Base-by-base conservation (phyloP, 2,329 filamentous ascomycete genomes). In the Furcasterigmium furcatum region DNA sequence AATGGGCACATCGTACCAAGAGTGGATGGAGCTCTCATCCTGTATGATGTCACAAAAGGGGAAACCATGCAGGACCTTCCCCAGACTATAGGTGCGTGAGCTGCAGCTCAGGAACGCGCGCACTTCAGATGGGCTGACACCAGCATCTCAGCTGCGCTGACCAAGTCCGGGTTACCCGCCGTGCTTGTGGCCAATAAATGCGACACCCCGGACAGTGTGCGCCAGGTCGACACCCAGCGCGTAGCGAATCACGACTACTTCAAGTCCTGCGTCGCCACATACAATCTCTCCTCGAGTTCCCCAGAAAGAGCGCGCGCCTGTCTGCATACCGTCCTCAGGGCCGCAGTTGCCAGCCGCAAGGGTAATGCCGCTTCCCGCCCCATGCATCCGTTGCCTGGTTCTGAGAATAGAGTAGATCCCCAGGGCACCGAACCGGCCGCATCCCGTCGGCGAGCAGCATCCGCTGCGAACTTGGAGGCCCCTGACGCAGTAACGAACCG, bases 161-260 rank as follows among this genome's bases (percentile, higher is more conserved):
- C 82, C 47, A 86, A 85, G 56, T 83, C 86, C 16, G 77, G 78
- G 20, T 68, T 95, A 32, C 90, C 91, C 9, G 87, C 86, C 44
- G 77, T 92, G 51, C 78, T 96, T 35, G 88, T 95, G 43, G 89
- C 90, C 45, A 92, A 85, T 64, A 96, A 96, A 74, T 95, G 89
- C 71, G 92, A 96, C 64, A 80, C 83, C 42, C 83, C 85, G 40
- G 80, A 85, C 51, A 77, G 80, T 47, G 72, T 82, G 48, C 84
- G 87, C 58, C 79, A 89, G 60, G 75, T 95, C 46, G 83, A 92
- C 58, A 79, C 85, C 13, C 74, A 82, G 22, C 77, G 71, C 45
- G 76, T 94, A 36, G 71, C 77, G 39, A 66, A 65, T 46, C 84
- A 88, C 58, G 68, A 78, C 41, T 73, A 79, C 52, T 88, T 87